These are phyloP conservation scores for Sphaerulina populicola DNA, from an alignment of 2,329 filamentous ascomycete genomes.

Conservation along the genomic window DNA sequence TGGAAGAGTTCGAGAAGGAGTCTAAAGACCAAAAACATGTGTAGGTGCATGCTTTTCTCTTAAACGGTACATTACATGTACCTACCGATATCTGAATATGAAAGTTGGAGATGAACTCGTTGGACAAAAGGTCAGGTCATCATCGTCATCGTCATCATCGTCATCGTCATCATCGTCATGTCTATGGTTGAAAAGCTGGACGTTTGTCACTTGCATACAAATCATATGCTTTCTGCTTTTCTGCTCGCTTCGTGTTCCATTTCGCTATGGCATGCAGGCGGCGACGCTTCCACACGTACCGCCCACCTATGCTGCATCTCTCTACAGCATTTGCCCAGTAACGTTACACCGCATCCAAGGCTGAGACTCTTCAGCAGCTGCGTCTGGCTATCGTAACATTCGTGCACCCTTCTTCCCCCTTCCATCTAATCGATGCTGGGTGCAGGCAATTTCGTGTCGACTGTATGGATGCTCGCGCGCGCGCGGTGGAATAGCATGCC, in stretches of 20 bases:
- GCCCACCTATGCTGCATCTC: not conserved
- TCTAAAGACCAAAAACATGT: too few relatives aligned
- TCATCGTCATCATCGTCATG: too few relatives aligned
- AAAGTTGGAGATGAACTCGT: too few relatives aligned
- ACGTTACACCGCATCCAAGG: not conserved
- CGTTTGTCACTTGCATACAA: not conserved
- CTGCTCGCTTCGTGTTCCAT: not conserved
- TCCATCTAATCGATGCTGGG: not conserved
- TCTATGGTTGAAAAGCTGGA: too few relatives aligned
- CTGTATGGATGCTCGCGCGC: not conserved
- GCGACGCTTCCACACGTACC: not conserved
- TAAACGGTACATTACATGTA: too few relatives aligned
- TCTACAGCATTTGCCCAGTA: not conserved
- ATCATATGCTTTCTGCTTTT: not conserved
- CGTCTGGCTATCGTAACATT: not conserved
- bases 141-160: too few relatives aligned
- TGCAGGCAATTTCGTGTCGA: not conserved
- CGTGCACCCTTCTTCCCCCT: not conserved
- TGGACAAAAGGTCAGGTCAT: too few relatives aligned
- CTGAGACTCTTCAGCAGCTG: not conserved
- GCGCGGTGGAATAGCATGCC: not conserved
- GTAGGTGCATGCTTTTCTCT: too few relatives aligned
- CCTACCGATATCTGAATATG: too few relatives aligned
- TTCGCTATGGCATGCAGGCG: not conserved
- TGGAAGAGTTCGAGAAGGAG: conserved; percentile 7